These are phyloP conservation scores for Colletotrichum gigasporum DNA, from an alignment of 2,329 filamentous ascomycete species.

Conservation along the genomic window DNA sequence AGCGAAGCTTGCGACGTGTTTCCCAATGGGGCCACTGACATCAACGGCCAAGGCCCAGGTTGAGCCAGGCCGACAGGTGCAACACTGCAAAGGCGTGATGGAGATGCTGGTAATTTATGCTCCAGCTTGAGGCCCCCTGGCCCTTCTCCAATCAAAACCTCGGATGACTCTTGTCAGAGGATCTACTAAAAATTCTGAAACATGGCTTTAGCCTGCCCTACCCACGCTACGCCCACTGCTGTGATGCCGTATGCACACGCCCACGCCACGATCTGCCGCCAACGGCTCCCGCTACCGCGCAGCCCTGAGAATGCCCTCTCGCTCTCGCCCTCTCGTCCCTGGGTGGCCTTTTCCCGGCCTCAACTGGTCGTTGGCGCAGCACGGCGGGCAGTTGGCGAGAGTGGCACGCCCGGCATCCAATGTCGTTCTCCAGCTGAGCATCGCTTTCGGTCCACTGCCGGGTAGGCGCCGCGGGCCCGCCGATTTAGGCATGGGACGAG, in stretches of 20 bases:
- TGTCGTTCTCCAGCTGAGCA: not conserved
- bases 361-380: not conserved
- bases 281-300: slow-evolving; percentile 14
- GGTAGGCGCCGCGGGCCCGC: not conserved
- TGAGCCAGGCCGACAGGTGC: slow-evolving; percentile 18
- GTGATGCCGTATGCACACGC: slow-evolving; percentile 21
- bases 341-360: not conserved
- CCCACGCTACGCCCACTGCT: slow-evolving; percentile 4
- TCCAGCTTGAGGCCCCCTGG: slow-evolving; percentile 13
- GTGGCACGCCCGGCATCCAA: not conserved
- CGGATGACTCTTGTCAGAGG: slow-evolving; percentile 31
- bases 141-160: slow-evolving; percentile 24
- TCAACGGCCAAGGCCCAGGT: slow-evolving; percentile 17
- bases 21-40: slow-evolving; percentile 23
- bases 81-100: slow-evolving; percentile 22
- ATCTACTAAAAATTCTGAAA: slow-evolving; percentile 30
- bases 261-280: slow-evolving; percentile 26
- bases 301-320: not conserved
- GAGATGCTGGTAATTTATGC: slow-evolving; percentile 30
- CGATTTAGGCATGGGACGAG: slow-evolving; percentile 14
- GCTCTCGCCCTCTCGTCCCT: not conserved
- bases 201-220: slow-evolving; percentile 22
- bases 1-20: slow-evolving; percentile 28
- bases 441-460: slow-evolving; percentile 3
- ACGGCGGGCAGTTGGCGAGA: not conserved